Evolutionary conservation across 805 yeast genomes (phyloP), one percentile per base, ranked within the genome.

Genomic region (Teunomyces lycoperdinae): DNA sequence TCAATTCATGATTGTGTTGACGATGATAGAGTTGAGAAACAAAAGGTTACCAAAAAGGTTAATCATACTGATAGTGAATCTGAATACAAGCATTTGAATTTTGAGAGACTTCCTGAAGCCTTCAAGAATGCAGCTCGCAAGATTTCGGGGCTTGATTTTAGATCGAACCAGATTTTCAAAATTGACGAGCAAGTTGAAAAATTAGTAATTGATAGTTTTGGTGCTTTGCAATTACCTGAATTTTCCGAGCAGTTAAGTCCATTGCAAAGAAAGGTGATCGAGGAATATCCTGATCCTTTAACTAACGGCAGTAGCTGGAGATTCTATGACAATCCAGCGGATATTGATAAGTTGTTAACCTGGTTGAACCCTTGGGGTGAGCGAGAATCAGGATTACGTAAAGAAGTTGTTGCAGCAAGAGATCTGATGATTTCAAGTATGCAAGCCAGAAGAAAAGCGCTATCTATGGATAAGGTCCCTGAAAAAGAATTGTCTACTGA

Each of bases 281-380:
- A 86, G 56, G 96, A 88, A 58, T 68, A 73, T 1, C 79, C 84
- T 1, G 80, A 76, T 47, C 78, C 82, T 5, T 60, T 88, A 17
- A 54, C 83, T 8, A 64, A 74, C 10, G 71, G 78, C 1, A 51
- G 65, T 4, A 79, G 80, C 32, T 90, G 97, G 97, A 78, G 85
- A 46, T 87, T 64, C 55, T 79, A 82, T 53, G 96, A 89, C 54
- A 68, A 61, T 1, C 71, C 77, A 0, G 78, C 75, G n/a, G 84
- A 85, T 34, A 63, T 89, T 29, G 79, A 78, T 1, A 61, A 61
- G 10, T 60, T 91, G 24, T 49, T 84, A 7, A 61, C 66, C n/a
- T 85, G 92, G 89, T 69, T 90, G 43, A 83, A 85, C 55, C 82
- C 80, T 3, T 81, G 84, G 77, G 97, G 97, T 2, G 71, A 69